A percentile compares a stretch with the other conserved stretches of the same genome.
Conservation (phyloP, 352 stramenopile genomes). For the Globisporangium iwayamae region DNA sequence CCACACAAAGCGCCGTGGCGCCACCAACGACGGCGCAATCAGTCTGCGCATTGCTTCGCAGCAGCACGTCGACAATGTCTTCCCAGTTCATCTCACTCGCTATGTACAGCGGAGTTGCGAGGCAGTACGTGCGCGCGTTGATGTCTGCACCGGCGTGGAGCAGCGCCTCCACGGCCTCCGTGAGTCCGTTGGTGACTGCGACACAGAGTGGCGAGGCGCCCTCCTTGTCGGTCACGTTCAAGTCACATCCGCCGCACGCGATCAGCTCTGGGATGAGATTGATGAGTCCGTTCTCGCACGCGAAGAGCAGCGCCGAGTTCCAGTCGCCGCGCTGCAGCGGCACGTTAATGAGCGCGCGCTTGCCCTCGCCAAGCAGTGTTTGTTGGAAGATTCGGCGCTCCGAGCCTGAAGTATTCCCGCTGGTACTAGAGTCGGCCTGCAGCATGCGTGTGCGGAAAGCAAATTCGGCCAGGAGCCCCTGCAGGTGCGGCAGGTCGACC, state of each 20-base stretch:
- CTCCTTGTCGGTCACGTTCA: constrained; percentile 71
- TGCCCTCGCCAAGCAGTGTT: constrained; percentile 33
- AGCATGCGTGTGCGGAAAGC: constrained; percentile 19
- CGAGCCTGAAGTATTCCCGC: not conserved
- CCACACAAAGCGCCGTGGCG: constrained; percentile 66
- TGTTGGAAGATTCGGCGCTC: constrained; percentile 34
- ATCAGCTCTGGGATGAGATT: constrained; percentile 45
- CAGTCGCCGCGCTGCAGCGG: constrained; percentile 38
- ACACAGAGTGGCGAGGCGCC: constrained; percentile 57
- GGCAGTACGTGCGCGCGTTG: constrained; percentile 56
- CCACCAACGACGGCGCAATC: constrained; percentile 44
- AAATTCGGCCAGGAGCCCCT: constrained; percentile 56
- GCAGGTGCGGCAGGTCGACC: constrained; percentile 53
- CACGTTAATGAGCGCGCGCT: constrained; percentile 46
- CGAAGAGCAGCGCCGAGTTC: constrained; percentile 55
- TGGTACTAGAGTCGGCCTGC: not conserved
- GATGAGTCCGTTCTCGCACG: constrained; percentile 53
- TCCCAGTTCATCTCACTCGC: constrained; percentile 75
- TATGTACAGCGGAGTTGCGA: constrained; percentile 76
- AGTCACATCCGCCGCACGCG: constrained; percentile 19
- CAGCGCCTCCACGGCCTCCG: constrained; percentile 37
- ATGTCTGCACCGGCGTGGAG: constrained; percentile 46
- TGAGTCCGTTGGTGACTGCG: constrained; percentile 53
- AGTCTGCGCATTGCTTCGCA: constrained; percentile 37
- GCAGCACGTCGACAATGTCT: constrained; percentile 57